These are phyloP conservation scores for Hordeum vulgare DNA, from an alignment of 176 grass and related monocot genomes.

Conservation along the genomic window DNA sequence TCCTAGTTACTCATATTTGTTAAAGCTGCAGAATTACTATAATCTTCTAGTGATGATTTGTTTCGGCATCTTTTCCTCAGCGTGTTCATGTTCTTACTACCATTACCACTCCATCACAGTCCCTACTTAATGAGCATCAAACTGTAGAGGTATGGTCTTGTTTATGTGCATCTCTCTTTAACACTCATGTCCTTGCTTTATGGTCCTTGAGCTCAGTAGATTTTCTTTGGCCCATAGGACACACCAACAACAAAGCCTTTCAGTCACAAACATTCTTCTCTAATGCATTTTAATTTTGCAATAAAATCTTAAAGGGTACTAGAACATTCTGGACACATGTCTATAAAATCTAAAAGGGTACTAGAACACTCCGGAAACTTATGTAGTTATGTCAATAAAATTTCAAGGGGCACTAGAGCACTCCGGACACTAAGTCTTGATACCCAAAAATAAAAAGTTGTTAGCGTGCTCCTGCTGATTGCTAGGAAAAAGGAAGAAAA, in stretches of 20 bases:
- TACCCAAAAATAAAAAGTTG: not conserved
- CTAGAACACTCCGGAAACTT: not conserved
- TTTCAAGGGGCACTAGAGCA: not conserved
- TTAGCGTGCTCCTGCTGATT: not conserved
- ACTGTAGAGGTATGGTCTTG: conserved; percentile 67
- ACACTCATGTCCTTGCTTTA: not conserved
- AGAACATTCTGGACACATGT: not conserved
- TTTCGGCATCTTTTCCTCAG: conserved; percentile 33
- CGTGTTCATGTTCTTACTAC: conserved; percentile 93
- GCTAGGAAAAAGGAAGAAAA: not conserved
- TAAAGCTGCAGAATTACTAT: not conserved
- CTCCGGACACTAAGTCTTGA: not conserved
- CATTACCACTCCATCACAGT: conserved; percentile 85
- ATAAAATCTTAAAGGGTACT: not conserved
- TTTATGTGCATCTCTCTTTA: conserved; percentile 1
- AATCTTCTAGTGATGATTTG: conserved; percentile 24
- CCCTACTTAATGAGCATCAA: conserved; percentile 91
- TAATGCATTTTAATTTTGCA: not conserved
- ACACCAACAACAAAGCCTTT: too few relatives aligned
- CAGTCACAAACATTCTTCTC: not conserved
- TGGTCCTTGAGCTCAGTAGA: not conserved
- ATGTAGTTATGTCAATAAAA: too few relatives aligned
- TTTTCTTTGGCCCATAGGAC: not conserved
- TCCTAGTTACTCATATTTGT: conserved; percentile 12
- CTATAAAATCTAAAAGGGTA: not conserved